These are phyloP conservation scores for Acrasis kona DNA, from an alignment of 78 protist species.

Conservation along the genomic window DNA sequence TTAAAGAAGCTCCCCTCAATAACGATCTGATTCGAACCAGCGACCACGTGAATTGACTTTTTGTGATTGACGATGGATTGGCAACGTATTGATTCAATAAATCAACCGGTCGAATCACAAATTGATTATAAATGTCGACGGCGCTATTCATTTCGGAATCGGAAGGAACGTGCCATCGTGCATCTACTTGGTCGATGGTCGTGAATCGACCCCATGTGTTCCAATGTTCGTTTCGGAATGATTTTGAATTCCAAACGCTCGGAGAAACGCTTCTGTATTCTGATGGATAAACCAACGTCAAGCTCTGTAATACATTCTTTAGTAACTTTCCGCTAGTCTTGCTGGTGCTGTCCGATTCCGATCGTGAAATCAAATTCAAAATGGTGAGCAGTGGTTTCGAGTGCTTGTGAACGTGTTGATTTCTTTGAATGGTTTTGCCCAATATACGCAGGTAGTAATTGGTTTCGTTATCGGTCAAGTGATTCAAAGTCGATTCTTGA, in stretches of 20 bases:
- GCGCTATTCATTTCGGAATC: neutral
- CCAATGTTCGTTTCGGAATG: neutral
- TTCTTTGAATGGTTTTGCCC: neutral
- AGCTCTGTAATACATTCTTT: neutral
- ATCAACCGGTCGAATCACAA: neutral
- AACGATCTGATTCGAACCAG: too few relatives aligned
- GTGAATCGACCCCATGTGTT: neutral
- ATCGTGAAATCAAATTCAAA: neutral
- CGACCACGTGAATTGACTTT: too few relatives aligned
- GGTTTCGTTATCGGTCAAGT: neutral
- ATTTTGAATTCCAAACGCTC: neutral
- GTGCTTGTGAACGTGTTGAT: neutral
- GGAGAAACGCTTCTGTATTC: neutral
- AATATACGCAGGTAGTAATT: neutral
- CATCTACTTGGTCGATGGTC: neutral
- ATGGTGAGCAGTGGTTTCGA: neutral
- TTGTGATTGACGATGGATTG: too few relatives aligned
- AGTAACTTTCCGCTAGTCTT: neutral
- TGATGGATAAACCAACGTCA: neutral
- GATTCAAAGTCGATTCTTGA: neutral
- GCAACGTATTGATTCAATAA: neutral
- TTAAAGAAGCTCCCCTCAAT: too few relatives aligned
- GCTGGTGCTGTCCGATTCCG: neutral
- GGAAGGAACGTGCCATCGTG: neutral
- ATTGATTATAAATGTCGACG: neutral